Evolutionary conservation across 2,329 filamentous ascomycete genomes (phyloP), one percentile per base, ranked within the genome.

Genomic region (Ceratocystis eucalypticola): DNA sequence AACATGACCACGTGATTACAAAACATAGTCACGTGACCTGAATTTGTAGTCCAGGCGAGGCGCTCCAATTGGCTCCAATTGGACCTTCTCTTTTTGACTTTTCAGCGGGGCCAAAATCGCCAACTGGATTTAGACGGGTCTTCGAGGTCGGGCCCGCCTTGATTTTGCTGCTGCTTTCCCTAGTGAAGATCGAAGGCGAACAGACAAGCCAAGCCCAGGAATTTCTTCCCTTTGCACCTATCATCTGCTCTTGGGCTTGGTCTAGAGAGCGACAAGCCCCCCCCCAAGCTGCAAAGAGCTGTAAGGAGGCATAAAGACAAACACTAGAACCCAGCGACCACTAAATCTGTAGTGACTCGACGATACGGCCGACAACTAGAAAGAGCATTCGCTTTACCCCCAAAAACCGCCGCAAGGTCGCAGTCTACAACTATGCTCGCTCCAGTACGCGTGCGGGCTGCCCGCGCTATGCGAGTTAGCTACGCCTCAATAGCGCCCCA

Each of bases 371-470:
- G 17, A 20, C 17, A 10, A 20, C 6, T n/a, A 17, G n/a, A 22
- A n/a, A 22, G 5, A 2, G 2, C 20, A 10, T 48, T n/a, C 46
- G 46, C 0, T n/a, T 48, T n/a, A 10, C 46, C 17, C 5, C 15
- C n/a, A 5, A 50, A 30, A 20, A 25, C 48, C 53, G 37, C 64
- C 12, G 50, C 22, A 55, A 15, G 10, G 6, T 48, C 6, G 28
- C 48, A 12, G 28, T 57, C 15, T 44, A 37, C 10, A 15, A 59
- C 46, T 15, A 69, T 68, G 65, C 62, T 64, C 12, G 46, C 57
- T 20, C 61, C 64, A 4, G 41, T 64, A 62, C 64, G 64, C n/a
- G 41, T 45, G 55, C 66, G 55, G 50, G 59, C 62, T 12, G 62
- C 61, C 61, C 15, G 20, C 33, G 65, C 33, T 25, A 6, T 22